Evolutionary conservation across 441 rosid species (phyloP), one percentile per base, ranked within the genome.

Genomic region (Syzygium syzygioides): DNA sequence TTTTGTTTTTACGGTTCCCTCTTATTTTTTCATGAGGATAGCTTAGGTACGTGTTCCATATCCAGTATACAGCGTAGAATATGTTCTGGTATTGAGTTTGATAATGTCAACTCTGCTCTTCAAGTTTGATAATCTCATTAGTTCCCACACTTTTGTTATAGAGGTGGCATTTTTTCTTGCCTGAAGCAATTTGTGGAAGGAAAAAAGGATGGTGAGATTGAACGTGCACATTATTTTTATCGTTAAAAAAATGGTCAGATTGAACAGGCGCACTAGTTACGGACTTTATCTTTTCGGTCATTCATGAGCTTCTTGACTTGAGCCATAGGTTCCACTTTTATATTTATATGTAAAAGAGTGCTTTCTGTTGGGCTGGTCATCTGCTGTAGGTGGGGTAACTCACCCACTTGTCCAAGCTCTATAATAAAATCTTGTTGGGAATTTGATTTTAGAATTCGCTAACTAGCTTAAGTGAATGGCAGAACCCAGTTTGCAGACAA

Each of bases 401-500:
- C n/a, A 17, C 83, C n/a, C 83, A 23, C n/a, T 37, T 76, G 83
- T 41, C 83, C 52, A 76, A 76, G 83, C 83, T 23, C 52, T 41
- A 41, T 13, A 3, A 11, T 23, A 41, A 20, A 76, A 76, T 76
- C 52, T 76, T 20, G 52, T 41, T 2, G 1, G n/a, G n/a, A 76
- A 37, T 37, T 86, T 86, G 53, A 86, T 86, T 85, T 79, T 87
- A 55, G 32, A 45, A 83, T 88, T 60, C 90, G 68, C 89, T 79
- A 68, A 55, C 88, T 86, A 48, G 48, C 79, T 86, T 50, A 87
- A 55, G 17, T 52, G 53, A 85, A 30, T 85, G 86, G 50, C 95
- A 97, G 99, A 94, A 89, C 96, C 99, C 89, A 89, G 91, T 13
- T 88, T 91, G 34, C 90, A 85, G 86, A 93, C 98, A 88, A 97